phyloP scores from a whole-genome alignment of 371 early-diverging fungal genomes.

The Lichtheimia corymbifera region DNA sequence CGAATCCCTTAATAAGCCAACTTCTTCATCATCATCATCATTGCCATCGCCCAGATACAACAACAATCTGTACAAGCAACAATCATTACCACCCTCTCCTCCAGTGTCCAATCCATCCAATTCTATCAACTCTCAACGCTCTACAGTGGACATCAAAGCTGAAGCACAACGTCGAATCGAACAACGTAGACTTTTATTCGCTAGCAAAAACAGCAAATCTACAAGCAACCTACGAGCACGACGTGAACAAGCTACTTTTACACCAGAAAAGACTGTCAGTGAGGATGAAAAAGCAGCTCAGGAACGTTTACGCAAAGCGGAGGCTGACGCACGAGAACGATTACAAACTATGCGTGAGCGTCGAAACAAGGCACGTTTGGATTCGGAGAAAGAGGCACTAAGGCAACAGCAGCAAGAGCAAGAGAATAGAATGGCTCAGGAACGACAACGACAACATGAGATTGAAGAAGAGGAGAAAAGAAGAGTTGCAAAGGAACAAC shows the following conservation, averaged over 20 bases:
- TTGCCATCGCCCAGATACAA: background rate
- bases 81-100: constrained; percentile 11
- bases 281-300: constrained; percentile 38
- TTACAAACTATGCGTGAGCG: constrained; percentile 19
- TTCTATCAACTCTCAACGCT: constrained; percentile 43
- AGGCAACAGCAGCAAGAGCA: constrained; percentile 16
- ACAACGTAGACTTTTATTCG: constrained; percentile 26
- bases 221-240: too few relatives aligned
- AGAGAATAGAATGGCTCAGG: constrained; percentile 1
- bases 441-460: too few relatives aligned
- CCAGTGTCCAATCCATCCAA: constrained; percentile 45
- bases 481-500: constrained; percentile 14
- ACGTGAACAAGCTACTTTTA: too few relatives aligned
- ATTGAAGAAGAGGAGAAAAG: constrained; percentile 4
- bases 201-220: constrained; percentile 6
- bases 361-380: constrained; percentile 15
- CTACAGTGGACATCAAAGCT: constrained; percentile 46
- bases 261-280: background rate
- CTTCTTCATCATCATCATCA: background rate
- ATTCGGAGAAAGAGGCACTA: constrained; percentile 28
- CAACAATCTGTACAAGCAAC: background rate
- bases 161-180: constrained; percentile 46
- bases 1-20: constrained; percentile 19
- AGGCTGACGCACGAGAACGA: constrained; percentile 32
- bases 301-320: constrained; percentile 41